Evolutionary conservation across 2,329 filamentous ascomycete species (phyloP).

Genomic region (Botrytis aclada): DNA sequence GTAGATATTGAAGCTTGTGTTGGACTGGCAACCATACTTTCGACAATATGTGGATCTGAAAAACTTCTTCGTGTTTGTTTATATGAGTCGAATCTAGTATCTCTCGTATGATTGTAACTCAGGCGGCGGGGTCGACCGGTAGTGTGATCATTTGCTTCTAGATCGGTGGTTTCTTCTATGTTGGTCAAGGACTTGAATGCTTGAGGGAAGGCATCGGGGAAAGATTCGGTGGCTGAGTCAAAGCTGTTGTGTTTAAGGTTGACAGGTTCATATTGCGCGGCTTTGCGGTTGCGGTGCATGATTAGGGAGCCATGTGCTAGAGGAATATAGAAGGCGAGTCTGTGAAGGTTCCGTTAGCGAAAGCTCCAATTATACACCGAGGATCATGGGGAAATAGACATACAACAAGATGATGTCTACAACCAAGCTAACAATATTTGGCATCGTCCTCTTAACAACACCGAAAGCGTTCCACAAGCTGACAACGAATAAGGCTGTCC

Average conservation of each 20-base stretch:
- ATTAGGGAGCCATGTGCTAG: conserved; percentile 32
- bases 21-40: background rate
- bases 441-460: conserved; percentile 1
- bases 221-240: background rate
- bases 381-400: background rate
- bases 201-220: background rate
- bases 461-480: conserved; percentile 21
- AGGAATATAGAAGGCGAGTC: conserved; percentile 30
- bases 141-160: background rate
- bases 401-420: conserved; percentile 29
- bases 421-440: conserved; percentile 17
- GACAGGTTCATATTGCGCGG: background rate
- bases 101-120: conserved; percentile 29
- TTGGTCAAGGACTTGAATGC: conserved; percentile 18
- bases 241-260: conserved; percentile 1
- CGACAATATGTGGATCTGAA: conserved; percentile 5
- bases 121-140: background rate
- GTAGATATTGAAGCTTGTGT: background rate
- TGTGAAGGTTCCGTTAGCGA: conserved; percentile 15
- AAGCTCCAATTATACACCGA: background rate
- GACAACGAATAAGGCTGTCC: conserved; percentile 25
- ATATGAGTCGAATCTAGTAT: conserved; percentile 28
- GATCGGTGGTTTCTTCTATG: conserved; percentile 11
- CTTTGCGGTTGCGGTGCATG: conserved; percentile 24
- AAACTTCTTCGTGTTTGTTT: conserved; percentile 18